These are phyloP conservation scores for Trichoderma semiorbis DNA, from an alignment of 2,329 filamentous ascomycete species.

Conservation along the genomic window DNA sequence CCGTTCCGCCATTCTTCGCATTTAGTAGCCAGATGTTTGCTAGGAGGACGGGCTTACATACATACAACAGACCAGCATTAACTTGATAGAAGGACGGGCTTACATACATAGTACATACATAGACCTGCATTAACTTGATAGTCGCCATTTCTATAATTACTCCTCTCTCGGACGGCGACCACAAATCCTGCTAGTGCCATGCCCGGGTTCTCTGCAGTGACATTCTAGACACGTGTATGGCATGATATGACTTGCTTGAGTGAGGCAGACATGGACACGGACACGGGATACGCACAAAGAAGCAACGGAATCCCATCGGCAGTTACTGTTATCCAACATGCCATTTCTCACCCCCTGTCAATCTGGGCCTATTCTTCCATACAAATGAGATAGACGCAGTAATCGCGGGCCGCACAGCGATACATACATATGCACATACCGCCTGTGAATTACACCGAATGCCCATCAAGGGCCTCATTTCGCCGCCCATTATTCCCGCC, in stretches of 20 bases:
- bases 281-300: background rate
- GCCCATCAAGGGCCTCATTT: background rate
- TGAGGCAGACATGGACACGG: background rate
- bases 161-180: background rate
- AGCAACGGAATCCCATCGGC: background rate
- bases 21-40: background rate
- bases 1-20: background rate
- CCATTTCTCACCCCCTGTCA: background rate
- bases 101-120: background rate
- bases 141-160: background rate
- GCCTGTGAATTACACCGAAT: background rate
- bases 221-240: background rate
- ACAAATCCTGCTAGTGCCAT: background rate
- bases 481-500: background rate
- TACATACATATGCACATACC: background rate
- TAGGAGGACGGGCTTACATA: background rate
- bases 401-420: background rate
- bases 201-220: background rate
- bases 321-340: background rate
- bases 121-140: background rate
- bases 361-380: background rate
- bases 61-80: background rate
- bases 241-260: background rate
- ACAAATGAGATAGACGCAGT: background rate
- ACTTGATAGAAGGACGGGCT: background rate